Percentiles rank a stretch among this genome's conserved stretches.
Conservation (phyloP, 306 rosid species). For the Macrotyloma uniflorum region DNA sequence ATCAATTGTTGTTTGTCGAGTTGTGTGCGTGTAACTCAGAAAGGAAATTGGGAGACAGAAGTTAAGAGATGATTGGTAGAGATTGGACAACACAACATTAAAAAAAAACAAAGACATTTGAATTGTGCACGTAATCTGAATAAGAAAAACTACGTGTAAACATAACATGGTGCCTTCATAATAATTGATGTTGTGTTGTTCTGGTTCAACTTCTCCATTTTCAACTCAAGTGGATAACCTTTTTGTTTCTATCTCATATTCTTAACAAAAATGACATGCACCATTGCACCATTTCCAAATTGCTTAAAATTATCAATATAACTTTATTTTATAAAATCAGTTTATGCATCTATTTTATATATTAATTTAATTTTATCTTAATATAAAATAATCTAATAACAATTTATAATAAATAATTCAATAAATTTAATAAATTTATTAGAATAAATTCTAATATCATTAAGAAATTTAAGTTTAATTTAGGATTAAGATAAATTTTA, state of each 20-base stretch:
- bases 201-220: slow-evolving; percentile 12
- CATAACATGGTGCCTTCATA: slow-evolving; percentile 14
- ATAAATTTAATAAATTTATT: too few relatives aligned
- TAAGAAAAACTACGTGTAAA: slow-evolving; percentile 19
- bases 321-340: too few relatives aligned
- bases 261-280: neutral
- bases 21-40: slow-evolving; percentile 12
- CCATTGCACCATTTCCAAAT: neutral
- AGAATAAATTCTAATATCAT: too few relatives aligned
- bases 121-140: slow-evolving; percentile 32
- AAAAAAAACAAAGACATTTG: slow-evolving; percentile 14
- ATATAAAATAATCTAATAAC: too few relatives aligned
- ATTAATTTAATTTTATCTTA: too few relatives aligned
- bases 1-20: neutral
- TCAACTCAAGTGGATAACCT: neutral
- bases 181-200: neutral
- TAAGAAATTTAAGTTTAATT: too few relatives aligned
- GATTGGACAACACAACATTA: slow-evolving; percentile 31
- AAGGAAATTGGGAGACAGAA: neutral
- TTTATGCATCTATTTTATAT: too few relatives aligned
- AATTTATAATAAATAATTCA: too few relatives aligned
- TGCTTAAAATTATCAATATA: too few relatives aligned
- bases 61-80: slow-evolving; percentile 21
- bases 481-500: too few relatives aligned
- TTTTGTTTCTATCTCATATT: slow-evolving; percentile 8